These are phyloP conservation scores for Bryum argenteum DNA, from an alignment of 225 moss, liverwort and hornwort genomes.

Conservation along the genomic window DNA sequence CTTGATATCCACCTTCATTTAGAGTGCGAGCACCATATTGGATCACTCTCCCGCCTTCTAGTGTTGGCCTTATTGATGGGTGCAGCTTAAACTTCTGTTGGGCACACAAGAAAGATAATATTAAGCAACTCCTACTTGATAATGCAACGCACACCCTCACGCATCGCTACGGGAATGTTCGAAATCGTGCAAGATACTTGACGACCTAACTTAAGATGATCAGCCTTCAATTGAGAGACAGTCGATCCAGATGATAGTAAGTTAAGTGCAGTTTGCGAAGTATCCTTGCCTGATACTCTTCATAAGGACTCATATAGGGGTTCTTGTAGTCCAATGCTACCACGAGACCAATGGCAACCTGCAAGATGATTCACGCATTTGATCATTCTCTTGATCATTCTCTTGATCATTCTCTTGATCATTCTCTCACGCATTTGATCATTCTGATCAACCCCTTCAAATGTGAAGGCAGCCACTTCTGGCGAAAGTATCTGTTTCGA, in stretches of 20 bases:
- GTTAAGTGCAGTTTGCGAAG: constrained; percentile 13
- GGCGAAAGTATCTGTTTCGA: not conserved
- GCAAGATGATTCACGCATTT: constrained; percentile 25
- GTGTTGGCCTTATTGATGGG: constrained; percentile 71
- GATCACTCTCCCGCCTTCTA: constrained; percentile 78
- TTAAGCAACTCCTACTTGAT: not conserved
- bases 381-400: not conserved
- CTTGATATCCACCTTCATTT: constrained; percentile 88
- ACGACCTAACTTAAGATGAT: constrained; percentile 14
- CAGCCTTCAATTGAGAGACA: not conserved
- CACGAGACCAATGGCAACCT: constrained; percentile 82
- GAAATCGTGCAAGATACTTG: not conserved
- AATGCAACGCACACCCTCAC: constrained; percentile 10
- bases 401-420: not conserved
- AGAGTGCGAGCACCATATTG: constrained; percentile 85
- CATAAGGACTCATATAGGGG: constrained; percentile 79
- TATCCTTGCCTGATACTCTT: constrained; percentile 71
- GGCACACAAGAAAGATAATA: constrained; percentile 1
- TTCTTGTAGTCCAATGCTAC: constrained; percentile 80
- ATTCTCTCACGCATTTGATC: too few species aligned
- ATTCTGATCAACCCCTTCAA: too few species aligned
- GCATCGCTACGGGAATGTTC: not conserved
- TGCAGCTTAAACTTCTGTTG: constrained; percentile 79
- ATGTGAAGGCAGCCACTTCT: too few species aligned
- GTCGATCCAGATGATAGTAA: not conserved